These are phyloP conservation scores for Blepharisma japonicum DNA, from an alignment of 73 alveolate species.

Conservation along the genomic window DNA sequence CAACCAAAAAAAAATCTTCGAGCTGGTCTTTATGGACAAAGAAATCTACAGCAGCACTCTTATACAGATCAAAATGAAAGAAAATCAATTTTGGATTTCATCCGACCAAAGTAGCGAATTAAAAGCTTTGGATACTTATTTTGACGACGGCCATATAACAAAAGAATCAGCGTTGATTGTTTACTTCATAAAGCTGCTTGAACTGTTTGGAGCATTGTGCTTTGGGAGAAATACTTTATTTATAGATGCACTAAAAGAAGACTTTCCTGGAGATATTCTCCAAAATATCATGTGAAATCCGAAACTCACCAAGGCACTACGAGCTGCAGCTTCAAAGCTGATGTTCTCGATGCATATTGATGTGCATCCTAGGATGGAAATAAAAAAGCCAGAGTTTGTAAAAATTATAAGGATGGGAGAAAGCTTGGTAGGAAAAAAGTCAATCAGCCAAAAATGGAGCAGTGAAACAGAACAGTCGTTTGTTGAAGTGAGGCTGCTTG, in stretches of 20 bases:
- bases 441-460: too few species aligned
- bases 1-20: neutral
- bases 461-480: too few species aligned
- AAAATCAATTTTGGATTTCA: neutral
- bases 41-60: neutral
- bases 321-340: conserved; percentile 6
- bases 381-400: conserved; percentile 42
- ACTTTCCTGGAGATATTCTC: conserved; percentile 16
- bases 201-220: conserved; percentile 7
- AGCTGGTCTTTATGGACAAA: neutral
- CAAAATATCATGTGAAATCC: conserved; percentile 9
- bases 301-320: neutral
- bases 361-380: conserved; percentile 16
- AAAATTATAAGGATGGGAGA: conserved; percentile 24
- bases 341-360: conserved; percentile 1
- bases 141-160: neutral
- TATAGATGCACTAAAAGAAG: neutral
- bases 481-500: too few species aligned
- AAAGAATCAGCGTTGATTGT: neutral
- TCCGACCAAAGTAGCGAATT: neutral
- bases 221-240: neutral
- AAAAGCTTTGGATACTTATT: neutral
- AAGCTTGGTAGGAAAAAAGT: too few species aligned
- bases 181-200: conserved; percentile 14
- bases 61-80: neutral